Evolutionary conservation across 768 basidiomycete genomes (phyloP).

Genomic region (Melanogaster broomeanus): DNA sequence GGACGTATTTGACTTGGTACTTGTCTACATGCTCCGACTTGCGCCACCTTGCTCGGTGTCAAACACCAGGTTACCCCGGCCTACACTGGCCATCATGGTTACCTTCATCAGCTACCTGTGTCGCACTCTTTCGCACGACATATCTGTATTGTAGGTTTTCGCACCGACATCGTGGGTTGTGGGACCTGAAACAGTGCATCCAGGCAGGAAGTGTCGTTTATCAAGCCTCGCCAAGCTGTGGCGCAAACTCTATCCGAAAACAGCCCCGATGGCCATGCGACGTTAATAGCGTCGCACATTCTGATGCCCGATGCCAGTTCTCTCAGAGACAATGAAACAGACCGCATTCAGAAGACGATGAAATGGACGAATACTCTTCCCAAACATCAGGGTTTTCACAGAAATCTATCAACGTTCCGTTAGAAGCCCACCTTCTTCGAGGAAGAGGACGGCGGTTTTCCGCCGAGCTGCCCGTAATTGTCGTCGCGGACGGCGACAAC

Average conservation of each 20-base stretch:
- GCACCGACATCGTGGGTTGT: too few species aligned
- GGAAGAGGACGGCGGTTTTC: neutral
- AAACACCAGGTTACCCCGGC: too few species aligned
- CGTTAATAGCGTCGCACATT: neutral
- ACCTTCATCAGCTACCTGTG: neutral
- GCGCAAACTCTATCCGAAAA: neutral
- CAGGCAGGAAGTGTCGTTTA: neutral
- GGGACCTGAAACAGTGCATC: too few species aligned
- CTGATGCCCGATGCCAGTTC: neutral
- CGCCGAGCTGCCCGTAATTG: conserved; percentile 1
- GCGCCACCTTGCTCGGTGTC: neutral
- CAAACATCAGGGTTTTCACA: too few species aligned
- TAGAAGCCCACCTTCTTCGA: neutral
- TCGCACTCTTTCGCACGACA: neutral
- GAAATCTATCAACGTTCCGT: neutral
- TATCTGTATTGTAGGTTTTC: neutral
- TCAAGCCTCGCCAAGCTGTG: neutral
- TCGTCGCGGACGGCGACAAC: conserved; percentile 1
- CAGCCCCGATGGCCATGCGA: neutral
- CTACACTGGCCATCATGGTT: too few species aligned
- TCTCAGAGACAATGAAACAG: neutral
- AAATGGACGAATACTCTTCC: neutral
- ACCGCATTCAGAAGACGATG: neutral
- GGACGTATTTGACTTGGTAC: neutral
- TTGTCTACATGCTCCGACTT: neutral